Conservation (phyloP, 1,139 yeast genomes). For the Meyerozyma guilliermondii region DNA sequence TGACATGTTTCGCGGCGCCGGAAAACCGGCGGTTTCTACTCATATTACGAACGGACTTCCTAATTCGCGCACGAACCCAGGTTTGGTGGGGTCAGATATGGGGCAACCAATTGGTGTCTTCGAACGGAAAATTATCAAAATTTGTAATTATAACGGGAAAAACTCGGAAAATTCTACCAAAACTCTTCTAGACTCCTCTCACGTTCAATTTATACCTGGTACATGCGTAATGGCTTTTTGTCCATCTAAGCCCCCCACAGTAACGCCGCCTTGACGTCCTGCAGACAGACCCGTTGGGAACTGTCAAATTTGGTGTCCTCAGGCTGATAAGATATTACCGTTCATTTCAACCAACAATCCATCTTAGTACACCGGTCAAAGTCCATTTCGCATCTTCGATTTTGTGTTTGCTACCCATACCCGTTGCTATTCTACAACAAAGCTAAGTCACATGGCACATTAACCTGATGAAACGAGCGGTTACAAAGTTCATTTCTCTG, state of each 20-base stretch:
- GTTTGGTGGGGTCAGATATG: not conserved
- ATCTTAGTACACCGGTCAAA: too few species aligned
- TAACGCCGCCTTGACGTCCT: not conserved
- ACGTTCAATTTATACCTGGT: not conserved
- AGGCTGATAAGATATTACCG: not conserved
- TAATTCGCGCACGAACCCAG: not conserved
- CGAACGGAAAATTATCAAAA: not conserved
- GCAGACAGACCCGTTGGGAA: not conserved
- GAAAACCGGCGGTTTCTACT: not conserved
- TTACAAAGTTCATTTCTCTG: conserved; percentile 1
- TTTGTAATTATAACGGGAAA: not conserved
- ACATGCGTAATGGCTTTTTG: not conserved
- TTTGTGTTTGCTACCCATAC: too few species aligned
- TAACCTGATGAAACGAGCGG: conserved; percentile 1
- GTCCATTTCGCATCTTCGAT: too few species aligned
- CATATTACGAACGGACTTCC: not conserved
- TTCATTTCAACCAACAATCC: too few species aligned
- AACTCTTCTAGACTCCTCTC: too few species aligned
- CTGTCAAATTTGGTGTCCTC: not conserved
- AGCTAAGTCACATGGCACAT: not conserved
- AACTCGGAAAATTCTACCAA: too few species aligned
- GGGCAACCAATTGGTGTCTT: not conserved
- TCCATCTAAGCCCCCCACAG: conserved; percentile 1
- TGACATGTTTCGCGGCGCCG: not conserved
- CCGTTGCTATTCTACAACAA: not conserved